Evolutionary conservation across 139 green algal genomes (phyloP).

Genomic region (Micractinium conductrix): DNA sequence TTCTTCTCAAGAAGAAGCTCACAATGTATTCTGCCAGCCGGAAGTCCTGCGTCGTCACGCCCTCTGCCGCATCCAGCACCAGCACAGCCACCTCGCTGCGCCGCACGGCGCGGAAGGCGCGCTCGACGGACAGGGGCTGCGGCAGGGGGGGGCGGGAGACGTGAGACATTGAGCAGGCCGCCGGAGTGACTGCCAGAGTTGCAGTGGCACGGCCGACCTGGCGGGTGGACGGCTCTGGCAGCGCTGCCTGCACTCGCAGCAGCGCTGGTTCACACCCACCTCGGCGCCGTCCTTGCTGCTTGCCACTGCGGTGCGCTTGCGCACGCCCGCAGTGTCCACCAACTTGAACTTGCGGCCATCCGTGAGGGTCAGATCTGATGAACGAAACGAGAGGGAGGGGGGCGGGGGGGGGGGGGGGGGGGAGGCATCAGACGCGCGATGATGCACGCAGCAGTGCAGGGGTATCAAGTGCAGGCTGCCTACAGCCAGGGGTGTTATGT

Average conservation of each 20-base stretch:
- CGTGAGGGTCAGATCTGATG: constrained; percentile 63
- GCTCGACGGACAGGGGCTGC: constrained; percentile 85
- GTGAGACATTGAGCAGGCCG: too few species aligned
- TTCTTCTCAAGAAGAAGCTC: too few species aligned
- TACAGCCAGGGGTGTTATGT: too few species aligned
- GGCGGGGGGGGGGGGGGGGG: not conserved
- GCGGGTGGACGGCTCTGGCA: too few species aligned
- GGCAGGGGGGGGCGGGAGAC: not conserved
- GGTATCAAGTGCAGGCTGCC: not conserved
- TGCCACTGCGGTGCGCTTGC: constrained; percentile 79
- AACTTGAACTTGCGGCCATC: constrained; percentile 79
- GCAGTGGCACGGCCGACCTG: too few species aligned
- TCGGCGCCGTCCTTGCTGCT: constrained; percentile 70
- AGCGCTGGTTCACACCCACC: too few species aligned
- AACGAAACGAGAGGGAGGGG: too few species aligned
- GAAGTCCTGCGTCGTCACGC: constrained; percentile 85
- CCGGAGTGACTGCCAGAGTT: too few species aligned
- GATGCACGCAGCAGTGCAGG: too few species aligned
- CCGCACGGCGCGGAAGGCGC: constrained; percentile 84
- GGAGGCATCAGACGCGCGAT: not conserved
- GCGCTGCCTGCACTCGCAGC: too few species aligned
- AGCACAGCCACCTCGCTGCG: constrained; percentile 91
- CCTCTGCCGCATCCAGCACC: constrained; percentile 86
- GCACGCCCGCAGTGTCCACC: constrained; percentile 97
- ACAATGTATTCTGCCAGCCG: constrained; percentile 65